Evolutionary conservation across 352 stramenopile genomes (phyloP).

Genomic region (Globisporangium rhizosaccharum): DNA sequence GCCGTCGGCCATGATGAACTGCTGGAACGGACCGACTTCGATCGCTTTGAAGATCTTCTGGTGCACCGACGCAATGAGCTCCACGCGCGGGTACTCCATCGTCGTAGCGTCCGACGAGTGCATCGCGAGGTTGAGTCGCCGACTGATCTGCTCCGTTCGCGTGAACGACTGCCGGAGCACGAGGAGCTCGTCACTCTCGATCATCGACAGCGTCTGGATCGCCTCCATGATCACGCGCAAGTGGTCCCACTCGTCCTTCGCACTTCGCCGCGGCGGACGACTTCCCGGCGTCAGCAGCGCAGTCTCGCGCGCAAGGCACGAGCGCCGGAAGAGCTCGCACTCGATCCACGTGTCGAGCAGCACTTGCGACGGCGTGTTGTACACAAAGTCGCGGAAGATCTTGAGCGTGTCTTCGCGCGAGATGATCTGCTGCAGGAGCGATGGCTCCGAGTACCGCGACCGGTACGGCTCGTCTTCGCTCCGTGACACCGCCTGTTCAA

Average conservation of each 20-base stretch:
- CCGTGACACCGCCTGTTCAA: conserved; percentile 41
- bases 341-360: conserved; percentile 84
- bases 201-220: conserved; percentile 50
- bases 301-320: conserved; percentile 59
- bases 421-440: conserved; percentile 59
- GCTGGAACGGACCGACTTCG: conserved; percentile 69
- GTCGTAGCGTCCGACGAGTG: conserved; percentile 36
- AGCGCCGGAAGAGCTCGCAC: conserved; percentile 72
- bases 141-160: conserved; percentile 60
- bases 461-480: conserved; percentile 50
- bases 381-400: conserved; percentile 76
- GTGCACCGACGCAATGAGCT: conserved; percentile 70
- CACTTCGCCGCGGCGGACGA: conserved; percentile 26
- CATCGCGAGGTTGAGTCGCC: conserved; percentile 61
- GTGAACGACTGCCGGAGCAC: conserved; percentile 52
- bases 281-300: conserved; percentile 25
- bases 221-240: conserved; percentile 58
- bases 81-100: conserved; percentile 65
- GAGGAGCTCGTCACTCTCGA: conserved; percentile 46
- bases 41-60: conserved; percentile 78
- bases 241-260: conserved; percentile 78
- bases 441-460: conserved; percentile 41
- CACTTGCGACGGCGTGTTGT: conserved; percentile 47
- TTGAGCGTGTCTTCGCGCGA: conserved; percentile 74
- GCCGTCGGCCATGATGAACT: conserved; percentile 67